Percentiles rank a stretch among this genome's conserved stretches.
Evolutionary conservation across 352 stramenopile species (phyloP).

Genomic region (Phytopythium kandeliae): DNA sequence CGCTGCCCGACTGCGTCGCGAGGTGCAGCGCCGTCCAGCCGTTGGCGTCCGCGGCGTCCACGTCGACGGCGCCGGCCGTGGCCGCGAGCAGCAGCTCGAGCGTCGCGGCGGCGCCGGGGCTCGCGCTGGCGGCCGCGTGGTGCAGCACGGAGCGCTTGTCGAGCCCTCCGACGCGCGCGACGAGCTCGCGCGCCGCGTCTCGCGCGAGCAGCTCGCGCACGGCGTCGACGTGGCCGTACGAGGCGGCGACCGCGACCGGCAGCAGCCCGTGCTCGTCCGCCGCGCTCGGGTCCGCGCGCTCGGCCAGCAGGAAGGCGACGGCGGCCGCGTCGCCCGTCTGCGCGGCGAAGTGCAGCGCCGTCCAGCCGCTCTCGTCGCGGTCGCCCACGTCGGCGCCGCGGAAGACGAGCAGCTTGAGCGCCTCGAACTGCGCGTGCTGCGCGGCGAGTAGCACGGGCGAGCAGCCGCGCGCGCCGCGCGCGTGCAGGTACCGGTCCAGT

Average conservation of each 20-base stretch:
- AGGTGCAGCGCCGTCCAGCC: constrained; percentile 5
- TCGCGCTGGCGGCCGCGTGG: constrained; percentile 5
- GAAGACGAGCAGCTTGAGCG: constrained; percentile 7
- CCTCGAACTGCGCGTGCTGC: constrained; percentile 4
- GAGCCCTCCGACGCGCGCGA: background rate
- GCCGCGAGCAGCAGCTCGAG: background rate
- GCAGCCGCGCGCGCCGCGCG: background rate
- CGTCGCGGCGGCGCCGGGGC: background rate
- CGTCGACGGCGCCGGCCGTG: background rate
- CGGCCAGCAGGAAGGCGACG: background rate
- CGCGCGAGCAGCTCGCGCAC: constrained; percentile 42
- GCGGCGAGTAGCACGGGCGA: constrained; percentile 3
- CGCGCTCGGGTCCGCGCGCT: background rate
- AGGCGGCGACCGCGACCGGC: background rate
- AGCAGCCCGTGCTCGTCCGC: background rate
- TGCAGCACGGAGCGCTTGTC: constrained; percentile 3
- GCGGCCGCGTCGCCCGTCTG: background rate
- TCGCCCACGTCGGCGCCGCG: constrained; percentile 1
- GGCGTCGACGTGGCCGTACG: constrained; percentile 16
- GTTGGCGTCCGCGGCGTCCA: background rate
- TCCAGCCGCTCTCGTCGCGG: constrained; percentile 5
- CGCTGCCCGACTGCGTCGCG: constrained; percentile 2
- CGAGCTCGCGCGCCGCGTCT: background rate
- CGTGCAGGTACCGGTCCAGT: constrained; percentile 4
- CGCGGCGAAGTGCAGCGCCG: constrained; percentile 4